Evolutionary conservation across 2,329 filamentous ascomycete genomes (phyloP), one percentile per base, ranked within the genome.

Genomic region (Cytospora paraplurivora): DNA sequence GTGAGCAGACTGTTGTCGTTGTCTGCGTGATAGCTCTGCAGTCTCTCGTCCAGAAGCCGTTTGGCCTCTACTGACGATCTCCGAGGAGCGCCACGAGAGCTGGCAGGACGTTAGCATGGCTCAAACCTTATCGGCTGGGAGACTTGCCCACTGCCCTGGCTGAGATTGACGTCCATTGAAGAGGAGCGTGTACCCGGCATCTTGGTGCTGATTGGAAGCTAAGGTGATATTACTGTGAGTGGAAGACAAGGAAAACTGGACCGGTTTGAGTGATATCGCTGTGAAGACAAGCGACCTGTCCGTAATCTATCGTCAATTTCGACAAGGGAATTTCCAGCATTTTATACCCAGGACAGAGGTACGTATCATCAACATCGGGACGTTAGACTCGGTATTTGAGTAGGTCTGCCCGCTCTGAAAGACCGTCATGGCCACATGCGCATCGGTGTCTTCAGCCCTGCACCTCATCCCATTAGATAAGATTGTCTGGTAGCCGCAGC

Each of bases 171-270:
- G 6, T 62, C 54, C 7, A 58, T 27, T 5, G 60, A 62, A 11
- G 60, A 62, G 47, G 60, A 52, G n/a, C 52, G 60, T 35, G 47
- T 37, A 8, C 38, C 49, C 4, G 60, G 52, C 60, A 62, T 62
- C 12, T 27, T 38, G 27, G 13, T 44, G 10, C 44, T 44, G 41
- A 3, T 2, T 44, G 17, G 13, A 17, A n/a, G 41, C 7, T 1
- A 8, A 19, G 4, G 17, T 44, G 41, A 7, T 19, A 44, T 47
- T 12, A 21, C n/a, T 3, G 1, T n/a, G 8, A 21, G 4, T 12
- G 44, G 10, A 47, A 19, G 44, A 11, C n/a, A 47, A 21, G n/a
- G 4, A 47, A n/a, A 10, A 19, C 12, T 19, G 19, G n/a, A 12
- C n/a, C 19, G 21, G 19, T 8, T 12, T 47, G 44, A n/a, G n/a